phyloP scores from a whole-genome alignment of 768 basidiomycete genomes.

The Auricularia heimuer region DNA sequence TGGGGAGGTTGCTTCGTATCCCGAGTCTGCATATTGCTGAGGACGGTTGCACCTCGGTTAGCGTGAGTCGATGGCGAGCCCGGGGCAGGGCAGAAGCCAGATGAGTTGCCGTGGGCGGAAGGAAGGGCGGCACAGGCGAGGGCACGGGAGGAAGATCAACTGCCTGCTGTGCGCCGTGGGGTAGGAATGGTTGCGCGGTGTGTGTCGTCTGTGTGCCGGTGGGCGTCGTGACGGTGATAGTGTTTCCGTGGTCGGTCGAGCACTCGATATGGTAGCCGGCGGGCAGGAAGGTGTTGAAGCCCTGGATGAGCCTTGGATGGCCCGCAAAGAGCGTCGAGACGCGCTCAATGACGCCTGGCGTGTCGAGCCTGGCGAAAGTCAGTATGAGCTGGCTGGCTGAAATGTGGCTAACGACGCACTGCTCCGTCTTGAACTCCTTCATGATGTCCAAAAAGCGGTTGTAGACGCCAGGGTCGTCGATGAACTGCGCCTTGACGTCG shows the following conservation, averaged over 20 bases:
- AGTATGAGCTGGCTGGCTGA: background rate
- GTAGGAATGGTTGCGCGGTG: background rate
- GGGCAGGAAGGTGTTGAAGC: conserved; percentile 97
- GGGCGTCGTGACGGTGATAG: conserved; percentile 1
- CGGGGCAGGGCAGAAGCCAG: background rate
- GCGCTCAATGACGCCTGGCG: conserved; percentile 92
- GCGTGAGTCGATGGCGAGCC: background rate
- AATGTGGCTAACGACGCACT: conserved; percentile 38
- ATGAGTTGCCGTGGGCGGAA: background rate
- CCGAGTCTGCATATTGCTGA: background rate
- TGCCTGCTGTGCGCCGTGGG: background rate
- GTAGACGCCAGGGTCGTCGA: conserved; percentile 86
- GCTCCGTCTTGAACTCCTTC: conserved; percentile 98
- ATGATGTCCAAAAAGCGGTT: conserved; percentile 93
- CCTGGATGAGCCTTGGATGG: conserved; percentile 85
- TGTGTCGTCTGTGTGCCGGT: background rate
- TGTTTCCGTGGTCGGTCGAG: conserved; percentile 43
- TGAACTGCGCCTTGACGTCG: conserved; percentile 87
- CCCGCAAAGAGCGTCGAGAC: conserved; percentile 89
- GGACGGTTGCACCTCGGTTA: background rate
- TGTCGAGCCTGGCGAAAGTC: conserved; percentile 66
- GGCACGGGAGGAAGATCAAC: background rate
- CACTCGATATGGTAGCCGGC: conserved; percentile 90
- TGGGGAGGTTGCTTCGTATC: background rate
- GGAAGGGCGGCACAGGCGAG: background rate